Base-by-base conservation (phyloP, 2,329 filamentous ascomycete genomes). In the Orbilia oligospora region DNA sequence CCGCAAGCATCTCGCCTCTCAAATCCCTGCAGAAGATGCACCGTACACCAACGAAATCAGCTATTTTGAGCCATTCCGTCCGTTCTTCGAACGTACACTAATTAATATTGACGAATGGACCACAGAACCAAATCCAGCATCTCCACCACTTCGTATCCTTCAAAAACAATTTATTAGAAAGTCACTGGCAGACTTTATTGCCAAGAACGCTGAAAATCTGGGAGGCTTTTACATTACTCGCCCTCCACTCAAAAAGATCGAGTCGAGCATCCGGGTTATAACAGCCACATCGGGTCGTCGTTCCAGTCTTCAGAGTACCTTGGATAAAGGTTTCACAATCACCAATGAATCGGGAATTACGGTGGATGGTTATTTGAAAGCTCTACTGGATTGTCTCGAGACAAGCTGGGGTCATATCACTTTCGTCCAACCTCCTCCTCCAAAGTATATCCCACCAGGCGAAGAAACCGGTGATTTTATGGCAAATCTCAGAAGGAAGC, bases 81-180 rank as follows among this genome's bases (percentile, higher is more conserved):
- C 73, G 0, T 77, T 77, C 61, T 77, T 77, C 24, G 73, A 77
- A 61, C 67, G 68, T 3, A 77, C 67, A 2, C 67, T 77, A 44
- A 77, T 77, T 4, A 77, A 77, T 44, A 71, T 64, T 2, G 65
- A 77, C 44, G 73, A 77, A 71, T 77, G 73, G 73, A 77, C 51
- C 27, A 49, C 58, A 3, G 67, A 58, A 14, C 56, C 48, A 18
- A 63, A 49, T 5, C 67, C 67, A 10, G 9, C 10, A 10, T 36
- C 30, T 48, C 67, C 58, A 27, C 67, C 66, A 14, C 48, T 70
- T 16, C 66, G 73, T 24, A 55, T 69, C 18, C 24, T 71, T 20
- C 73, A 77, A 33, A 63, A 64, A 6, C 63, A 70, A 27, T 77
- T 77, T 30, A 77, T 77, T 56, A 56, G 58, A 18, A 65, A 51